Conservation (phyloP, 2,329 filamentous ascomycete species). For the Proliferodiscus dingleyae region DNA sequence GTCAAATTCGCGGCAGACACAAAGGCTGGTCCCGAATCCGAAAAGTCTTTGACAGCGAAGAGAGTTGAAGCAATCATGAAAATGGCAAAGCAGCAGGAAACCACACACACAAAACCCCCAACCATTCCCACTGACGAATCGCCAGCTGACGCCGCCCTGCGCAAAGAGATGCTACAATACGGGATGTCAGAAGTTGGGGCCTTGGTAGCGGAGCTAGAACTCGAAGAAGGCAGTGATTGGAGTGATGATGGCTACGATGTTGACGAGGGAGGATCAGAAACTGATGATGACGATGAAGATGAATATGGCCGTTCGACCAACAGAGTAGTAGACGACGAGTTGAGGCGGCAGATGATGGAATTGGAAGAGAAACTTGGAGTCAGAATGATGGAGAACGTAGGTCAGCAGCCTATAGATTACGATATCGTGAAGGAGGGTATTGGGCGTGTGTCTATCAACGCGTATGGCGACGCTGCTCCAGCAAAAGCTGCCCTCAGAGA, state of each 20-base stretch:
- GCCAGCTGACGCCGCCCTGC: conserved; percentile 71
- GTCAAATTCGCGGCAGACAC: conserved; percentile 61
- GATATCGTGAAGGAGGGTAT: conserved; percentile 46
- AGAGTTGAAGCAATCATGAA: conserved; percentile 53
- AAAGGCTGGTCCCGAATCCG: conserved; percentile 37
- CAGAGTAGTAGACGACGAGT: conserved; percentile 66
- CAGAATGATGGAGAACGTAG: conserved; percentile 49
- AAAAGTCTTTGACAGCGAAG: conserved; percentile 26
- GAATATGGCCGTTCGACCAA: conserved; percentile 71
- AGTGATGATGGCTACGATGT: conserved; percentile 49
- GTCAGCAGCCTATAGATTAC: conserved; percentile 37
- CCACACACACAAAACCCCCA: conserved; percentile 34
- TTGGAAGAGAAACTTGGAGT: conserved; percentile 72
- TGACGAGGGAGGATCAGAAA: conserved; percentile 42
- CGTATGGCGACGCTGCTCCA: conserved; percentile 12
- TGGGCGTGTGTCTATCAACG: conserved; percentile 49
- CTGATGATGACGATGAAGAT: conserved; percentile 50
- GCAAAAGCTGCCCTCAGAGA: conserved; percentile 10
- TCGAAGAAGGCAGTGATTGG: conserved; percentile 65
- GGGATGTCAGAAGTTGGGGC: conserved; percentile 82
- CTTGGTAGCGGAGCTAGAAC: conserved; percentile 84
- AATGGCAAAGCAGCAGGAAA: conserved; percentile 50
- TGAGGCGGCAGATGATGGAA: conserved; percentile 73
- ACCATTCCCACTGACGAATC: conserved; percentile 71
- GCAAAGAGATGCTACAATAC: conserved; percentile 87